Percentiles rank a stretch among this genome's conserved stretches.
Conservation (phyloP, 2,329 filamentous ascomycete species). For the Diaporthe citriasiana region DNA sequence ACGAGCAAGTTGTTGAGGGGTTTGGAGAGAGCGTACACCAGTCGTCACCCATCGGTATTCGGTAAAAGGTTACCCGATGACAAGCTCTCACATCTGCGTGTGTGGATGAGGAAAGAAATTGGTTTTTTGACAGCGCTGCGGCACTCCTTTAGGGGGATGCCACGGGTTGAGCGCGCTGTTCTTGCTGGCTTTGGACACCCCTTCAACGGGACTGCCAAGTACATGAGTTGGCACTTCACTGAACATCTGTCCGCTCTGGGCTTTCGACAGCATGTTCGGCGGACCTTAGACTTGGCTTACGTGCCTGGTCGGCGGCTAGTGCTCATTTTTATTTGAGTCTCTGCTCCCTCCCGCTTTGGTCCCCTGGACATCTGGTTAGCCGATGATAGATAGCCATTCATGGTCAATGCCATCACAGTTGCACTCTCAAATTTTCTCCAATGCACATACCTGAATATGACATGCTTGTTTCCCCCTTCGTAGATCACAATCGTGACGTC, state of each 20-base stretch:
- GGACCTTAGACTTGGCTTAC: constrained; percentile 8
- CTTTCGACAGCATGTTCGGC: constrained; percentile 21
- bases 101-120: constrained; percentile 29
- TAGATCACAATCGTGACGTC: constrained; percentile 33
- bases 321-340: constrained; percentile 18
- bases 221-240: constrained; percentile 25
- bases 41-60: constrained; percentile 40
- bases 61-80: constrained; percentile 43
- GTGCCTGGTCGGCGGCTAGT: constrained; percentile 12
- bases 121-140: constrained; percentile 25
- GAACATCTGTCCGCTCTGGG: constrained; percentile 30
- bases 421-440: constrained; percentile 8
- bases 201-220: constrained; percentile 19
- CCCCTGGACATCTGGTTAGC: constrained; percentile 36
- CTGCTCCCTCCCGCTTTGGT: not conserved
- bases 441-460: not conserved
- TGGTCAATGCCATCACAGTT: constrained; percentile 38
- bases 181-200: constrained; percentile 1
- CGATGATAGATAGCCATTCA: constrained; percentile 37
- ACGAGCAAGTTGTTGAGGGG: constrained; percentile 18
- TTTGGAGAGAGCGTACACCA: constrained; percentile 37
- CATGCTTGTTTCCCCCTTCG: not conserved
- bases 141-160: not conserved
- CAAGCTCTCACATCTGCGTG: constrained; percentile 36
- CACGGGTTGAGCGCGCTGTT: not conserved